Percentiles rank a stretch among this genome's conserved stretches.
These are phyloP conservation scores for Paecilomyces dactylethromorphus DNA, from an alignment of 2,329 filamentous ascomycete species.

Conservation along the genomic window DNA sequence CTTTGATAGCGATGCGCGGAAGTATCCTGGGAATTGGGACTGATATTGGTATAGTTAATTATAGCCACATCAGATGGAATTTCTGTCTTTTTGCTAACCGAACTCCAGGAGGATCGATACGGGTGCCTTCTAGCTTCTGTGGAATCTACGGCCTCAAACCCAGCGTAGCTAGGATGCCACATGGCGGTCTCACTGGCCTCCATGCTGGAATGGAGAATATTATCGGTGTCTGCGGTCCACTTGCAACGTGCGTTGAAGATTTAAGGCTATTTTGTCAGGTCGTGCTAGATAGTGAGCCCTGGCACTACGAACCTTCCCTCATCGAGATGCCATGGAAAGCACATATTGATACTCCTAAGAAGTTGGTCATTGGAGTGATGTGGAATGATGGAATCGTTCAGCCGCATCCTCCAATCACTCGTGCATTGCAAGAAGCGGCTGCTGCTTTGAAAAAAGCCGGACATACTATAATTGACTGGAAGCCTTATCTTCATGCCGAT, in stretches of 20 bases:
- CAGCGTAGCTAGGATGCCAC: conserved; percentile 13
- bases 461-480: neutral
- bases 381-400: conserved; percentile 55
- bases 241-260: neutral
- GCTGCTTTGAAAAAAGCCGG: neutral
- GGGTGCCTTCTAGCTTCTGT: conserved; percentile 16
- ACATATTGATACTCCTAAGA: neutral
- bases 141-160: conserved; percentile 19
- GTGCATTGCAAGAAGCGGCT: conserved; percentile 30
- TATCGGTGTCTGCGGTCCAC: neutral
- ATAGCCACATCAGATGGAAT: neutral
- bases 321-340: neutral
- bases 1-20: conserved; percentile 14
- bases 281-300: neutral
- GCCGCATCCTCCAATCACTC: conserved; percentile 56
- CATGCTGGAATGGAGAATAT: conserved; percentile 4
- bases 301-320: neutral
- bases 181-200: conserved; percentile 10
- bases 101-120: conserved; percentile 15
- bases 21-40: conserved; percentile 16
- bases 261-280: neutral
- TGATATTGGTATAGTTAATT: conserved; percentile 11
- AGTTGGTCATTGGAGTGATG: conserved; percentile 31
- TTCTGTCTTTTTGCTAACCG: neutral
- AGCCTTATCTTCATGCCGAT: neutral